Percentiles rank a stretch among this genome's conserved stretches.
Evolutionary conservation across 2,329 filamentous ascomycete species (phyloP).

Genomic region (Erysiphe pulchra): DNA sequence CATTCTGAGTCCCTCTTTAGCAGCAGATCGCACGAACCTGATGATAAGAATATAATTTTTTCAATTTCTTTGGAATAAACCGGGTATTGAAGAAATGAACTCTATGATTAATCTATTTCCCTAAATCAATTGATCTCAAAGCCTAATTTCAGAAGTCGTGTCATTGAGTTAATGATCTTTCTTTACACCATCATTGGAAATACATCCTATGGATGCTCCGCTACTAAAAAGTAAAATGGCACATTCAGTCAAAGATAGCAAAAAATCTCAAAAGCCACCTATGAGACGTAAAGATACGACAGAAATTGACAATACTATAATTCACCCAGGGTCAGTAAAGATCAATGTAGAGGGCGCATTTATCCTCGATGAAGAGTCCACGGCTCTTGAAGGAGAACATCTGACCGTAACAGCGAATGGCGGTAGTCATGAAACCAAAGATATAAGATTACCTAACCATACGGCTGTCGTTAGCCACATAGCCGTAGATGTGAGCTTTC

Average conservation of each 20-base stretch:
- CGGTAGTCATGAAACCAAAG: slow-evolving; percentile 47
- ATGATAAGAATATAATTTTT: too few species aligned
- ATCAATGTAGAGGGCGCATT: slow-evolving; percentile 96
- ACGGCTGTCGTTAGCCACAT: slow-evolving; percentile 90
- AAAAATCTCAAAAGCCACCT: neutral
- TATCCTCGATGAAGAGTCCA: slow-evolving; percentile 63
- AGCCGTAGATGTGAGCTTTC: slow-evolving; percentile 58
- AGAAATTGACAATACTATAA: slow-evolving; percentile 19
- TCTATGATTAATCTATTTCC: too few species aligned
- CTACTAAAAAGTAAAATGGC: neutral
- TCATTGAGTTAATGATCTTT: too few species aligned
- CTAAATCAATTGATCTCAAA: too few species aligned
- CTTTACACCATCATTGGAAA: neutral
- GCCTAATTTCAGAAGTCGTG: too few species aligned
- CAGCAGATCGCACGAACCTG: too few species aligned
- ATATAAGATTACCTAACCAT: slow-evolving; percentile 91
- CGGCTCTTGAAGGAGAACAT: slow-evolving; percentile 19
- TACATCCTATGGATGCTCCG: neutral
- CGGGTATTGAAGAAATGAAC: too few species aligned
- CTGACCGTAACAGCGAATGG: slow-evolving; percentile 16
- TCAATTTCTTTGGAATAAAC: too few species aligned
- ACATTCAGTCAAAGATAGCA: neutral
- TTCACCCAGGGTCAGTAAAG: slow-evolving; percentile 45
- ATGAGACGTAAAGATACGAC: slow-evolving; percentile 12
- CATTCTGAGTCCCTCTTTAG: too few species aligned